Conservation (phyloP, 768 basidiomycete species). For the Fomitopsis serialis region DNA sequence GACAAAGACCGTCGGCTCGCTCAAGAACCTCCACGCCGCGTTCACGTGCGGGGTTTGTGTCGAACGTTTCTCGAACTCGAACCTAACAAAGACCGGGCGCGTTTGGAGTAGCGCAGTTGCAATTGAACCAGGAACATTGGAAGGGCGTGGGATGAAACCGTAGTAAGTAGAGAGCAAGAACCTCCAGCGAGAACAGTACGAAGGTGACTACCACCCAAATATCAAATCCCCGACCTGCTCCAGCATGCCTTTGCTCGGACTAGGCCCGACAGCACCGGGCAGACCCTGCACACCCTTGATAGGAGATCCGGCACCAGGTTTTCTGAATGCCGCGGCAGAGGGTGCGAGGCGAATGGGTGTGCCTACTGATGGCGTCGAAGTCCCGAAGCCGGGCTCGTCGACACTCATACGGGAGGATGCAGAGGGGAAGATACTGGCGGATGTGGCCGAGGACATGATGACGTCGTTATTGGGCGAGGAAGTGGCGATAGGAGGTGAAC, state of each 20-base stretch:
- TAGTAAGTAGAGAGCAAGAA: not conserved
- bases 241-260: slow-evolving; percentile 52
- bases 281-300: slow-evolving; percentile 19
- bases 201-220: slow-evolving; percentile 63
- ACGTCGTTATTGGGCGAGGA: slow-evolving; percentile 9
- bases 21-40: no score
- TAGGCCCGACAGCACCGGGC: slow-evolving; percentile 21
- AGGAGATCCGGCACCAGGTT: slow-evolving; percentile 25
- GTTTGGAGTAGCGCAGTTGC: no score
- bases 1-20: no score
- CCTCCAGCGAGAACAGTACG: not conserved
- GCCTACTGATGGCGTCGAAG: slow-evolving; percentile 44
- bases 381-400: slow-evolving; percentile 23
- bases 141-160: no score
- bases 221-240: slow-evolving; percentile 78
- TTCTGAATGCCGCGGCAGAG: slow-evolving; percentile 66
- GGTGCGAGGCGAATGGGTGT: slow-evolving; percentile 73
- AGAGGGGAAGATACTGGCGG: not conserved
- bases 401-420: slow-evolving; percentile 11
- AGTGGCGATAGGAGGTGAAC: not conserved
- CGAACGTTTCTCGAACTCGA: no score
- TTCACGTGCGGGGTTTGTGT: no score
- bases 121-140: no score
- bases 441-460: not conserved
- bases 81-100: no score